Evolutionary conservation across 208 protist genomes (phyloP), one percentile per base, ranked within the genome.

Genomic region (Acanthamoeba castellanii): DNA sequence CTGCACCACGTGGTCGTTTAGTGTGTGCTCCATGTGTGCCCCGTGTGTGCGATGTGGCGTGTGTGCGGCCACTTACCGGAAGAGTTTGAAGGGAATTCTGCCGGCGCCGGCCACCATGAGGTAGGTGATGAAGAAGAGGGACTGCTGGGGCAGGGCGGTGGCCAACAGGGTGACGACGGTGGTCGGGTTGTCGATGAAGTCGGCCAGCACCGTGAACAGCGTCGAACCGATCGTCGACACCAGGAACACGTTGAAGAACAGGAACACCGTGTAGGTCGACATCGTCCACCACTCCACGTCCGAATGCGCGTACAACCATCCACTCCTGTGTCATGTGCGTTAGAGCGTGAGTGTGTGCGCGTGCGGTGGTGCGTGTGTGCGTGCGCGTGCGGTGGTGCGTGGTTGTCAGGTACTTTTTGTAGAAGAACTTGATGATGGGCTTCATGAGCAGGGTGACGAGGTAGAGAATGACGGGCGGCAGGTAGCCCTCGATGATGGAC

Each of bases 91-190:
- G 5, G 85, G 85, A 45, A 92, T 47, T 14, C 85, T 57, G 25
- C 85, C 85, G 16, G 64, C 59, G 32, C 85, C 85, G 42, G 64
- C 85, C 8, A 92, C 85, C 64, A 92, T 76, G 32, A 92, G 64
- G 27, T 92, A 92, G 27, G 55, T 92, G 59, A 92, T 92, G 61
- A 92, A 92, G 64, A 92, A 92, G 32, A 92, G 85, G 22, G 85
- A 92, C 42, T 92, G 85, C 64, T 92, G 55, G n/a, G 85, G 85
- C 27, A 92, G 37, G 5, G 85, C 78, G 25, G 55, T 74, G 52
- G 85, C 85, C 85, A 92, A 55, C 14, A 92, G 85, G 20, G 59
- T 92, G 20, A 92, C 64, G 37, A 92, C 57, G 32, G 37, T 34
- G 32, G 85, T 92, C 8, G 85, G 85, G 42, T 92, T 92, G 61